Conservation (phyloP, 805 yeast species). For the Myxozyma neotropica region DNA sequence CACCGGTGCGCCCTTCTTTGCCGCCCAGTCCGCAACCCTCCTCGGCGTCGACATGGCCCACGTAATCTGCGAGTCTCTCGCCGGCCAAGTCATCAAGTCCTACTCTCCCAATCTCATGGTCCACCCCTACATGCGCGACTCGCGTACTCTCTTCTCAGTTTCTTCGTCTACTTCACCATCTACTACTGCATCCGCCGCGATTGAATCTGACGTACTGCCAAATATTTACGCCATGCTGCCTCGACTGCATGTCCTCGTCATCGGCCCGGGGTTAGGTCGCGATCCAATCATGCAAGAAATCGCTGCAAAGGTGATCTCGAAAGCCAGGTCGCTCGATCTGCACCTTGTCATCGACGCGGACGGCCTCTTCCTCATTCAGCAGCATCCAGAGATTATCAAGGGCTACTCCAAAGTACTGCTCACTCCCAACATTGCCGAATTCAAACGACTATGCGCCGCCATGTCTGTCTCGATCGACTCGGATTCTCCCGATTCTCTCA, state of each 20-base stretch:
- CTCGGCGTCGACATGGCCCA: constrained; percentile 90
- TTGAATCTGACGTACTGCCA: constrained; percentile 50
- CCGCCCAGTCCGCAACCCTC: constrained; percentile 80
- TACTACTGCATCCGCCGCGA: constrained; percentile 18
- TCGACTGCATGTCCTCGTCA: constrained; percentile 76
- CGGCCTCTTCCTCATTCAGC: constrained; percentile 68
- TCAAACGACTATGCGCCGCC: constrained; percentile 56
- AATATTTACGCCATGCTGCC: constrained; percentile 58
- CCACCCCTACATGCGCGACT: constrained; percentile 79
- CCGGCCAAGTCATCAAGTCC: constrained; percentile 78
- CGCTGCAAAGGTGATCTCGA: constrained; percentile 58
- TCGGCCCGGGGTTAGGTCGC: constrained; percentile 95
- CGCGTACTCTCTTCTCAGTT: constrained; percentile 28
- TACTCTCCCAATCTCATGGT: constrained; percentile 96
- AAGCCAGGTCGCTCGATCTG: constrained; percentile 56
- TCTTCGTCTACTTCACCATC: not conserved
- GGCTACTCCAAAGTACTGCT: constrained; percentile 65
- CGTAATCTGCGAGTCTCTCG: constrained; percentile 77
- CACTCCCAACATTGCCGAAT: constrained; percentile 91
- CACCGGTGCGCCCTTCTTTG: constrained; percentile 95
- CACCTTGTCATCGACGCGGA: constrained; percentile 93
- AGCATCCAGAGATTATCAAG: constrained; percentile 56
- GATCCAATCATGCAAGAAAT: constrained; percentile 67
- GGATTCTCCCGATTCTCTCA: constrained; percentile 10
- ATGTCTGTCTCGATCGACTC: constrained; percentile 7